Evolutionary conservation across 2,329 filamentous ascomycete species (phyloP).

Genomic region (Torrubiellomyces zombiae): DNA sequence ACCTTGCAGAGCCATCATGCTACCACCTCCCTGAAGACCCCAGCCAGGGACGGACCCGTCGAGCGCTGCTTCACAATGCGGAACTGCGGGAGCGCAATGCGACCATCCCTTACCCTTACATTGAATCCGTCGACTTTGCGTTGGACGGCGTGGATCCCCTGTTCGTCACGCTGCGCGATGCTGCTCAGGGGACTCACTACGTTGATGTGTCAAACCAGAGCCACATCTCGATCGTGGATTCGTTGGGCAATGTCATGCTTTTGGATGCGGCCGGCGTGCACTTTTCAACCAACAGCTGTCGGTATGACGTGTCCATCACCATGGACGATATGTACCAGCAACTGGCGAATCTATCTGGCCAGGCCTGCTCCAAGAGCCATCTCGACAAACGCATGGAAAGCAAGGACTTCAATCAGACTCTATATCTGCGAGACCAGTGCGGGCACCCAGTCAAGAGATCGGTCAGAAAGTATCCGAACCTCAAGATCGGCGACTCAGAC

Average conservation of each 20-base stretch:
- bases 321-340: conserved; percentile 18
- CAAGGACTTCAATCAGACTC: conserved; percentile 13
- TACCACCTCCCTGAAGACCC: conserved; percentile 12
- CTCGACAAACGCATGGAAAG: conserved; percentile 10
- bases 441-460: conserved; percentile 11
- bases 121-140: conserved; percentile 19
- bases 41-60: conserved; percentile 8
- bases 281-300: conserved; percentile 17
- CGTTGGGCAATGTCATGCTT: conserved; percentile 14
- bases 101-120: conserved; percentile 17
- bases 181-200: conserved; percentile 10
- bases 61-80: conserved; percentile 16
- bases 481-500: conserved; percentile 15
- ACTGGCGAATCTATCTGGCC: conserved; percentile 13
- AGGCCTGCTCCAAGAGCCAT: conserved; percentile 12
- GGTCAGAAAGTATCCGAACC: conserved; percentile 12
- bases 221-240: conserved; percentile 15
- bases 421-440: conserved; percentile 20
- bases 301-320: conserved; percentile 15
- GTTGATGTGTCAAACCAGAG: conserved; percentile 18
- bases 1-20: conserved; percentile 13
- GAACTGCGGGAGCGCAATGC: conserved; percentile 13
- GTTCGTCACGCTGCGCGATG: conserved; percentile 16
- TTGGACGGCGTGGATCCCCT: conserved; percentile 14
- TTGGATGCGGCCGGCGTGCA: conserved; percentile 17